phyloP scores from a whole-genome alignment of 495 filamentous ascomycete species.

The Neurospora pannonica region DNA sequence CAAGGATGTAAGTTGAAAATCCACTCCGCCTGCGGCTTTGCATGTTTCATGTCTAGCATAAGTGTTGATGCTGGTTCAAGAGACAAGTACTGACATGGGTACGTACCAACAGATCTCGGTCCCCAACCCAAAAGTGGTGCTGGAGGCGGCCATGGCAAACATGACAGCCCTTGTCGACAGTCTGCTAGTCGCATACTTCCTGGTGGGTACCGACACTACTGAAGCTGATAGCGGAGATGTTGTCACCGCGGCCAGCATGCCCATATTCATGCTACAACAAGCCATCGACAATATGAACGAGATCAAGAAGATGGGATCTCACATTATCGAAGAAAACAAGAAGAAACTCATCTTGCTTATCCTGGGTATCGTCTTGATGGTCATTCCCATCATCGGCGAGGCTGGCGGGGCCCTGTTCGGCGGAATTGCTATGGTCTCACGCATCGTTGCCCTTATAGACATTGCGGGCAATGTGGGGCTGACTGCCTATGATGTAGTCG shows the following conservation, averaged over 20 bases:
- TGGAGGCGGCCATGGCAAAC: neutral
- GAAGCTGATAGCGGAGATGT: neutral
- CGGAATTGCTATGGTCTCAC: neutral
- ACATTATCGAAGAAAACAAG: slow-evolving; percentile 1
- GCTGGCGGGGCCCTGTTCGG: neutral
- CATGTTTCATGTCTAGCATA: too few species aligned
- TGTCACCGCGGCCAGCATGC: neutral
- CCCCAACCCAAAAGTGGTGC: neutral
- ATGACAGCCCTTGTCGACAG: neutral
- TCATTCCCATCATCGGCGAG: slow-evolving; percentile 3
- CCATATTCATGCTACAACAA: neutral
- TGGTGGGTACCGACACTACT: neutral
- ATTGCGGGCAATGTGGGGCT: slow-evolving; percentile 9
- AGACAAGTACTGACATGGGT: neutral
- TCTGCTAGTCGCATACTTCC: neutral
- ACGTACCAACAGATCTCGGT: neutral
- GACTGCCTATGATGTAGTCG: slow-evolving; percentile 11
- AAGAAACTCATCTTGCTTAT: slow-evolving; percentile 1
- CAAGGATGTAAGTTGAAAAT: neutral
- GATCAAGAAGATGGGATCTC: slow-evolving; percentile 1
- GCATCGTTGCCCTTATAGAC: slow-evolving; percentile 3
- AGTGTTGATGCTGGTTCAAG: neutral
- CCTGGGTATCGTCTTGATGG: slow-evolving; percentile 2
- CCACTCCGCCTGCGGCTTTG: too few species aligned
- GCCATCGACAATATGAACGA: slow-evolving; percentile 3